Conservation (phyloP, 2,329 filamentous ascomycete species). For the Paramyrothecium roridum region DNA sequence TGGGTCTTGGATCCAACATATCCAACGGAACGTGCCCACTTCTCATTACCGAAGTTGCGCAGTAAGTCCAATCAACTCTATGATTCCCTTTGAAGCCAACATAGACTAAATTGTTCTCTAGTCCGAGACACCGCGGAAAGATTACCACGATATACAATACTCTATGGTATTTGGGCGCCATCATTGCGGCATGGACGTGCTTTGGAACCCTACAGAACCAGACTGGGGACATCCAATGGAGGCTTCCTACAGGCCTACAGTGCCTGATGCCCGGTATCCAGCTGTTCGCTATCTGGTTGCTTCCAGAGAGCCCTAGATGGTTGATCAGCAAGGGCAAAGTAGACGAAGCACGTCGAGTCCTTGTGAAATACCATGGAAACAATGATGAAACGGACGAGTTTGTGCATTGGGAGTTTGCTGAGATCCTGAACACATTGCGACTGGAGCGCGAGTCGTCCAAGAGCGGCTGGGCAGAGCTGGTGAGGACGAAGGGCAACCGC, state of each 20-base stretch:
- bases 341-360: conserved; percentile 46
- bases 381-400: conserved; percentile 38
- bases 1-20: conserved; percentile 18
- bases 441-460: conserved; percentile 37
- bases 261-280: conserved; percentile 38
- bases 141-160: conserved; percentile 20
- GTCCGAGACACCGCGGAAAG: conserved; percentile 13
- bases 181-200: conserved; percentile 16
- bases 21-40: conserved; percentile 18
- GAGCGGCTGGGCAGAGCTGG: conserved; percentile 38
- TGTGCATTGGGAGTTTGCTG: conserved; percentile 43
- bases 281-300: conserved; percentile 42
- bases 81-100: too few relatives aligned
- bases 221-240: conserved; percentile 14
- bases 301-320: conserved; percentile 61
- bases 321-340: conserved; percentile 47
- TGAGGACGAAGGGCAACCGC: conserved; percentile 32
- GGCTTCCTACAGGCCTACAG: conserved; percentile 47
- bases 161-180: conserved; percentile 17
- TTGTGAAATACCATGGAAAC: conserved; percentile 51
- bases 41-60: conserved; percentile 17
- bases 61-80: background rate
- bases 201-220: conserved; percentile 14
- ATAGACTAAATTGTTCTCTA: too few relatives aligned
- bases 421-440: conserved; percentile 45